A percentile compares a stretch with the other conserved stretches of the same genome.
Conservation (phyloP, 2,329 filamentous ascomycete genomes). For the Colletotrichum abscissum region DNA sequence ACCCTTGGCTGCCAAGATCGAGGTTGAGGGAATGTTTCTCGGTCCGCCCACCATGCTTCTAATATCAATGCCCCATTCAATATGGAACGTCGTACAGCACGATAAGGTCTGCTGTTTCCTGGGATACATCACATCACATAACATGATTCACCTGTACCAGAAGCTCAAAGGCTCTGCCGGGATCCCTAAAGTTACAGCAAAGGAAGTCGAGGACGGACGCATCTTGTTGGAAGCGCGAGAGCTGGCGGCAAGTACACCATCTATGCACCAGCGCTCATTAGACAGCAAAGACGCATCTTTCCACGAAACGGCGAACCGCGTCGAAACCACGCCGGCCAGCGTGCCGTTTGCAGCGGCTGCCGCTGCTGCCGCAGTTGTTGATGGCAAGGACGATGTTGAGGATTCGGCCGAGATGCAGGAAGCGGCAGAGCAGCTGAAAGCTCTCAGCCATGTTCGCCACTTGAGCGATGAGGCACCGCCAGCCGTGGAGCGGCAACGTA, state of each 20-base stretch:
- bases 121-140: constrained; percentile 74
- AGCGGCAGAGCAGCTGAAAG: constrained; percentile 74
- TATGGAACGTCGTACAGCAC: constrained; percentile 74
- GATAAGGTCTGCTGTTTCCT: constrained; percentile 75
- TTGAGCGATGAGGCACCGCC: constrained; percentile 46
- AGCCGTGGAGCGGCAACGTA: constrained; percentile 46
- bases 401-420: constrained; percentile 78
- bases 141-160: constrained; percentile 74
- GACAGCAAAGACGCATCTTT: constrained; percentile 33
- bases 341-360: constrained; percentile 30
- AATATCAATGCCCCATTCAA: constrained; percentile 72
- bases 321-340: constrained; percentile 21
- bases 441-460: constrained; percentile 69
- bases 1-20: constrained; percentile 66
- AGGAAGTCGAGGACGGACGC: constrained; percentile 67
- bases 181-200: constrained; percentile 57
- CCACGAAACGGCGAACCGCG: constrained; percentile 24
- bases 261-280: constrained; percentile 37
- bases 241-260: constrained; percentile 51
- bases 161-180: constrained; percentile 63
- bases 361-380: constrained; percentile 38
- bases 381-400: constrained; percentile 62
- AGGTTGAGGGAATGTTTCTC: constrained; percentile 75
- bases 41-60: constrained; percentile 74
- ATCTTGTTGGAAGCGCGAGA: constrained; percentile 67